Evolutionary conservation across 2,329 filamentous ascomycete genomes (phyloP).

Genomic region (Fusarium nematophilum): DNA sequence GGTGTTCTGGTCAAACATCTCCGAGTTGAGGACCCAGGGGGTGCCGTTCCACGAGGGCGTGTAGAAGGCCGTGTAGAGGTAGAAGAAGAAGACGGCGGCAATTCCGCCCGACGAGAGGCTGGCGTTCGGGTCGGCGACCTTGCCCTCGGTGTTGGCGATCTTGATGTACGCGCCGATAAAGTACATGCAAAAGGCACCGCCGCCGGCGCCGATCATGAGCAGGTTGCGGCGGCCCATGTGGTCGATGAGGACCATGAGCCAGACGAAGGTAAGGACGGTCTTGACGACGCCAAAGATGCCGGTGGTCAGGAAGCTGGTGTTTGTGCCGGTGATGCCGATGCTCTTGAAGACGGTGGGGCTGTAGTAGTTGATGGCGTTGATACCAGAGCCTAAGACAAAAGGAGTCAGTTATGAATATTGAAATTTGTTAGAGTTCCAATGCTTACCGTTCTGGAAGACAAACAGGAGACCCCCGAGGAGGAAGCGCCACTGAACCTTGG

Average conservation of each 20-base stretch:
- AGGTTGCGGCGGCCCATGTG: slow-evolving; percentile 65
- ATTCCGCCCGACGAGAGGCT: slow-evolving; percentile 63
- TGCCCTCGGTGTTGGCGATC: slow-evolving; percentile 59
- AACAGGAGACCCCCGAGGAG: slow-evolving; percentile 80
- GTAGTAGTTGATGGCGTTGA: slow-evolving; percentile 85
- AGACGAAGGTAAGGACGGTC: slow-evolving; percentile 74
- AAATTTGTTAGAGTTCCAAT: slow-evolving; percentile 39
- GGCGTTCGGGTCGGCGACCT: slow-evolving; percentile 37
- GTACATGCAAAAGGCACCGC: slow-evolving; percentile 75
- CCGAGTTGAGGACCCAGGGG: slow-evolving; percentile 79
- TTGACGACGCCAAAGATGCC: slow-evolving; percentile 84
- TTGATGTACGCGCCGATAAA: slow-evolving; percentile 63
- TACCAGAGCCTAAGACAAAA: slow-evolving; percentile 60
- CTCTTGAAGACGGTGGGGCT: slow-evolving; percentile 58
- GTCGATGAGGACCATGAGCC: slow-evolving; percentile 77
- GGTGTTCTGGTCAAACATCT: slow-evolving; percentile 78
- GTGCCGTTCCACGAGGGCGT: slow-evolving; percentile 79
- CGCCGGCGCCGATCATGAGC: slow-evolving; percentile 70
- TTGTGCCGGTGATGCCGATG: slow-evolving; percentile 59
- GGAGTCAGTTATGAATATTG: slow-evolving; percentile 12
- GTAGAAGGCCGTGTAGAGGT: slow-evolving; percentile 69
- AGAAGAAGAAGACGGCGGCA: slow-evolving; percentile 75
- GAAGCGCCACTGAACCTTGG: slow-evolving; percentile 75
- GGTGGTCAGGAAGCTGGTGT: slow-evolving; percentile 67
- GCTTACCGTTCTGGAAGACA: slow-evolving; percentile 78